Conservation (phyloP, 169 alveolate species). For the Babesia caballi region DNA sequence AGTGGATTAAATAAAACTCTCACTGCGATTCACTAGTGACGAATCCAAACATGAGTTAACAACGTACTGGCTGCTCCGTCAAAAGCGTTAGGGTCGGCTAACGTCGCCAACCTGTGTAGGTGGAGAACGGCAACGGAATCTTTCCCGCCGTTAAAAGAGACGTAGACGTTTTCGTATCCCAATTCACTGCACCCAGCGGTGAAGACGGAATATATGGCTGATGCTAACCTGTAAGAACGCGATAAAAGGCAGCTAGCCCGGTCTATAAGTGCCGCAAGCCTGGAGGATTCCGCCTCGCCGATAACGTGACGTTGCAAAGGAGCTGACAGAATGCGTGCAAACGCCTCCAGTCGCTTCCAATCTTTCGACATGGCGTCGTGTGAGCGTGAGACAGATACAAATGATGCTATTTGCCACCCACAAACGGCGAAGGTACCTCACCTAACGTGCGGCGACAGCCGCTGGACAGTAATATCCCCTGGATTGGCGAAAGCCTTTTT, state of each 20-base stretch:
- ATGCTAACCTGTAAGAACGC: constrained; percentile 18
- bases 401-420: background rate
- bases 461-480: background rate
- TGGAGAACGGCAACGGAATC: constrained; percentile 75
- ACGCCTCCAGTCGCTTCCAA: constrained; percentile 11
- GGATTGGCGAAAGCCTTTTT: no score
- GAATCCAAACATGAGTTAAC: no score
- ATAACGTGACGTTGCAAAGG: constrained; percentile 19
- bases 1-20: no score
- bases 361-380: background rate
- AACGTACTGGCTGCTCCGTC: background rate
- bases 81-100: constrained; percentile 14
- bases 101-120: constrained; percentile 67
- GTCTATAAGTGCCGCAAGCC: constrained; percentile 6
- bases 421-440: background rate
- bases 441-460: constrained; percentile 13
- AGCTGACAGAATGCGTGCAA: constrained; percentile 7
- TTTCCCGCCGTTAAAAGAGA: constrained; percentile 79
- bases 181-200: constrained; percentile 10
- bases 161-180: constrained; percentile 67
- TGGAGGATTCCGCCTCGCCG: background rate
- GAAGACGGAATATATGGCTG: background rate
- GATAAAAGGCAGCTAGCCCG: background rate
- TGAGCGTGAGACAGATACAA: background rate
- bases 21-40: no score